phyloP scores from a whole-genome alignment of 441 rosid genomes.

The Populus hybrid region DNA sequence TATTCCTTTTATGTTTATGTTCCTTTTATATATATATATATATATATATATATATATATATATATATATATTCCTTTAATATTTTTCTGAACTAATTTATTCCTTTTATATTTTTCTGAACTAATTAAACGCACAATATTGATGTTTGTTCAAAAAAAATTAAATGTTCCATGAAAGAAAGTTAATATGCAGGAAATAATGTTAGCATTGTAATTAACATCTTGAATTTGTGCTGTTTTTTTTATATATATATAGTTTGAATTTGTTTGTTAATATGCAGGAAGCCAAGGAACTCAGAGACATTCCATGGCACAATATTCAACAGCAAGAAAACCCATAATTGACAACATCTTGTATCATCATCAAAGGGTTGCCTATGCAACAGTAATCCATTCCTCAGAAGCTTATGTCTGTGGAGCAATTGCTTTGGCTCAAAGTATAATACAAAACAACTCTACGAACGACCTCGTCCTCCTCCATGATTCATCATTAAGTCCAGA shows the following conservation, averaged over 20 bases:
- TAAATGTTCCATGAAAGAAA: too few relatives aligned
- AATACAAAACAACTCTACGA: slow-evolving; percentile 36
- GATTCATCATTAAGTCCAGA: slow-evolving; percentile 40
- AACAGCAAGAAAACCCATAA: background rate
- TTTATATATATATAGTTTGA: background rate
- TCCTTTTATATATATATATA: too few relatives aligned
- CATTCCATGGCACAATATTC: background rate
- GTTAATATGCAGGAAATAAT: too few relatives aligned
- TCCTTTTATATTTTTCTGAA: too few relatives aligned
- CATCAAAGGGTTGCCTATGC: slow-evolving; percentile 53
- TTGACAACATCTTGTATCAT: background rate
- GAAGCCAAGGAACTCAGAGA: slow-evolving; percentile 31
- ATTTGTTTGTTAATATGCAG: slow-evolving; percentile 11
- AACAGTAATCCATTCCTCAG: slow-evolving; percentile 73
- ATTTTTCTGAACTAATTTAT: too few relatives aligned
- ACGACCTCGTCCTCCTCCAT: slow-evolving; percentile 67
- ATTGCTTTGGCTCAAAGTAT: slow-evolving; percentile 75
- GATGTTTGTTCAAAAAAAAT: too few relatives aligned
- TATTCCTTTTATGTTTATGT: too few relatives aligned
- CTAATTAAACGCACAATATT: too few relatives aligned
- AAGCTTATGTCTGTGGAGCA: slow-evolving; percentile 75
- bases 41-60: too few relatives aligned
- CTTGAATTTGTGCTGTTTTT: background rate
- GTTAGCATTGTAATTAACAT: background rate
- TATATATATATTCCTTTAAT: too few relatives aligned